These are phyloP conservation scores for Amphirosellinia nigrospora DNA, from an alignment of 495 filamentous ascomycete species.

Conservation along the genomic window DNA sequence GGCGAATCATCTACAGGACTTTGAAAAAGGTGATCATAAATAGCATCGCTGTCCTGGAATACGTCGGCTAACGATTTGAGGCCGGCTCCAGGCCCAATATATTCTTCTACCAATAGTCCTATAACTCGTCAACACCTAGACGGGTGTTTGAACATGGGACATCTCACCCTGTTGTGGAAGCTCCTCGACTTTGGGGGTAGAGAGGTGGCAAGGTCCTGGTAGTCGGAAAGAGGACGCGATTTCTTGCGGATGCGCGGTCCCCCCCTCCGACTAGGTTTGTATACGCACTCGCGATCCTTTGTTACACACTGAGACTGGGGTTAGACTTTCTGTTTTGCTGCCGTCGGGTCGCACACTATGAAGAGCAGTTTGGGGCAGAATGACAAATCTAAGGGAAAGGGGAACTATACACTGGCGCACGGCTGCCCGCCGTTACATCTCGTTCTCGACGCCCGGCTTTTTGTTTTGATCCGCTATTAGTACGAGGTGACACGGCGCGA, in stretches of 20 bases:
- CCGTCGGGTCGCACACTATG: conserved; percentile 11
- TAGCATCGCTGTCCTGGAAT: conserved; percentile 39
- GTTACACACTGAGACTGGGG: conserved; percentile 53
- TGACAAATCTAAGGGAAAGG: conserved; percentile 9
- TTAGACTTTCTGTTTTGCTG: conserved; percentile 19
- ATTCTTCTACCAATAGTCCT: conserved; percentile 39
- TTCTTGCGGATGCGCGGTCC: conserved; percentile 55
- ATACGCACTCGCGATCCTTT: conserved; percentile 60
- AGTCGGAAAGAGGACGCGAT: conserved; percentile 33
- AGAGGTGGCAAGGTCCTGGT: conserved; percentile 37
- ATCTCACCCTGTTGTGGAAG: conserved; percentile 36
- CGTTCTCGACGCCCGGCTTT: conserved; percentile 62
- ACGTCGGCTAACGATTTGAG: conserved; percentile 38
- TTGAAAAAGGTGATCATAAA: conserved; percentile 40
- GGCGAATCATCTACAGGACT: conserved; percentile 30
- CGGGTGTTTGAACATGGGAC: not conserved
- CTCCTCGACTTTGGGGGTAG: conserved; percentile 41
- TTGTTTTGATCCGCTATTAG: conserved; percentile 28
- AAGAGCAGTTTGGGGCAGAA: conserved; percentile 2
- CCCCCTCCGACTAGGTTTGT: conserved; percentile 63
- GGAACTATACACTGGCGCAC: conserved; percentile 59
- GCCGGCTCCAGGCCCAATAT: conserved; percentile 41
- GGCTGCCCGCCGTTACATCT: conserved; percentile 64
- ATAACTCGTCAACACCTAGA: conserved; percentile 27
- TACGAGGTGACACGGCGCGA: conserved; percentile 26